phyloP scores from a whole-genome alignment of 495 filamentous ascomycete species.

The Lentithecium fluviatile region DNA sequence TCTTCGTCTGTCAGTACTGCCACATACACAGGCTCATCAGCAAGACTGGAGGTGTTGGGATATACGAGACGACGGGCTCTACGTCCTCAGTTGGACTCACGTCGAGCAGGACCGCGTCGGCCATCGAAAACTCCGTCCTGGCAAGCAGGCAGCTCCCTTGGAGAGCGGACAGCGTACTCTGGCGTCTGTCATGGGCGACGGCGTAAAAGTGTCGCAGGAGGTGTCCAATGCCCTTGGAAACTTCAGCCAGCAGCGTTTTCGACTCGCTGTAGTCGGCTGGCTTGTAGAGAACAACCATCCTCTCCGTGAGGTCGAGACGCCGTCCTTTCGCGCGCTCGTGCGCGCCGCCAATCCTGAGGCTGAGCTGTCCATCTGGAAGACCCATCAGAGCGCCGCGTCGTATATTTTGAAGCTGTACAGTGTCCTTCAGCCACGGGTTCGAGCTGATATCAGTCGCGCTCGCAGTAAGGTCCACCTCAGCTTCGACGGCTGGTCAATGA shows the following conservation, averaged over 20 bases:
- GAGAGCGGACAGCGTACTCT: background rate
- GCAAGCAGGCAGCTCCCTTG: too few species aligned
- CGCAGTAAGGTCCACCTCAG: slow-evolving; percentile 12
- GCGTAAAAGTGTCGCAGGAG: background rate
- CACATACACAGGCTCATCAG: too few species aligned
- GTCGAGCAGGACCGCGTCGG: too few species aligned
- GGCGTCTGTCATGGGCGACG: background rate
- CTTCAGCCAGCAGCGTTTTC: background rate
- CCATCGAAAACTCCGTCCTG: too few species aligned
- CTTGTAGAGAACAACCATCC: background rate
- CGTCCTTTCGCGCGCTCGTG: background rate
- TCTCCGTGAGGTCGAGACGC: background rate
- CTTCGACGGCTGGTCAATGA: slow-evolving; percentile 10
- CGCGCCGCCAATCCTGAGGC: background rate
- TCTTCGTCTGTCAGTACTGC: background rate
- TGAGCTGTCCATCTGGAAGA: background rate
- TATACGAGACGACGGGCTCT: too few species aligned
- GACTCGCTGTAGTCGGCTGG: background rate
- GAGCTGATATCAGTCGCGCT: background rate
- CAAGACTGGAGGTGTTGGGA: too few species aligned
- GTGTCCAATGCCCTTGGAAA: background rate
- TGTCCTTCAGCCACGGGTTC: background rate
- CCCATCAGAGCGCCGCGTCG: background rate
- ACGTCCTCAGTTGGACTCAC: background rate
- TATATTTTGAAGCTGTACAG: background rate